Evolutionary conservation across 2,329 filamentous ascomycete species (phyloP).

Genomic region (Alternaria brassicicola): DNA sequence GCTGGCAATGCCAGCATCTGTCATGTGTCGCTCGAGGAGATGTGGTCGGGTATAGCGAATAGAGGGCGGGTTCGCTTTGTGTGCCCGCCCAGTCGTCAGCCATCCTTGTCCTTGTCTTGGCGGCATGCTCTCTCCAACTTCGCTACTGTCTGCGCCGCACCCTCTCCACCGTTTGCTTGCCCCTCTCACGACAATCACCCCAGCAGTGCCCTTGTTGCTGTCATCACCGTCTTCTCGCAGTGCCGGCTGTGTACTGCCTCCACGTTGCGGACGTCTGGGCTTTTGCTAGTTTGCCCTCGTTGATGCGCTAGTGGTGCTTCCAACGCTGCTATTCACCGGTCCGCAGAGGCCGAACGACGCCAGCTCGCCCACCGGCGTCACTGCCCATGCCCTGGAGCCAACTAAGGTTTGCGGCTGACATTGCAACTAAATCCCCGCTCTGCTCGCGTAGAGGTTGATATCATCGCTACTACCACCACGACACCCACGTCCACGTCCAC

Average conservation of each 20-base stretch:
- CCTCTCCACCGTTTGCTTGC: neutral
- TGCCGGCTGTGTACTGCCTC: slow-evolving; percentile 7
- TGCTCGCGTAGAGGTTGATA: slow-evolving; percentile 29
- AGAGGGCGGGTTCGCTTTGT: slow-evolving; percentile 5
- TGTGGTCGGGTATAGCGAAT: neutral
- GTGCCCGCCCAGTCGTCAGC: slow-evolving; percentile 16
- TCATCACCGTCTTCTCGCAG: neutral
- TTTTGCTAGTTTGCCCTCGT: slow-evolving; percentile 17
- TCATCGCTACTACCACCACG: slow-evolving; percentile 31
- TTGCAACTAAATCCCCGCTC: slow-evolving; percentile 27
- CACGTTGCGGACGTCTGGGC: slow-evolving; percentile 18
- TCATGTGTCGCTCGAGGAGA: neutral
- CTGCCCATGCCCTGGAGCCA: slow-evolving; percentile 22
- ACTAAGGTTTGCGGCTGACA: slow-evolving; percentile 35
- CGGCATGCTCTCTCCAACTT: slow-evolving; percentile 12
- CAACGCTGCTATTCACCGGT: slow-evolving; percentile 35
- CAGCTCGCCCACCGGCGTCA: slow-evolving; percentile 27
- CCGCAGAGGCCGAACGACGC: slow-evolving; percentile 26
- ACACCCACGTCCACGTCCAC: slow-evolving; percentile 13
- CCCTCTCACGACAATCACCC: neutral
- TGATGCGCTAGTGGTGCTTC: slow-evolving; percentile 28
- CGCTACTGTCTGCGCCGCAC: slow-evolving; percentile 10
- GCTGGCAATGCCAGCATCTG: neutral
- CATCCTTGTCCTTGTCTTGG: slow-evolving; percentile 22
- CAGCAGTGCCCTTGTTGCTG: neutral